These are phyloP conservation scores for Limonomyces culmigenus DNA, from an alignment of 1,284 basidiomycete species.

Conservation along the genomic window DNA sequence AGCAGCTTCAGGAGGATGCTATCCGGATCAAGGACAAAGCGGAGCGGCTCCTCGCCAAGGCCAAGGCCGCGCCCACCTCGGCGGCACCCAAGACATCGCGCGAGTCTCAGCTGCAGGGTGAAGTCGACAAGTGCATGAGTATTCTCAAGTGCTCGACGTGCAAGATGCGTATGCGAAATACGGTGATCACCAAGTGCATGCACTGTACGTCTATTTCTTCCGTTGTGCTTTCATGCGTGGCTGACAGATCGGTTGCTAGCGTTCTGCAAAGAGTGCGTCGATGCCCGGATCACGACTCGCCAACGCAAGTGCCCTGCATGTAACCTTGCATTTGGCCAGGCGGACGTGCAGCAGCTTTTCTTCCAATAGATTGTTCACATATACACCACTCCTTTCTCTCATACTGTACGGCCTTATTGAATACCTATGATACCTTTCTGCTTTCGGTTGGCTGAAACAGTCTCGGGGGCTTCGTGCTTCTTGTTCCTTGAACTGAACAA, in stretches of 20 bases:
- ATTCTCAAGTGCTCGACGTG: slow-evolving; percentile 90
- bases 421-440: too few species aligned
- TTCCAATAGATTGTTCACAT: slow-evolving; percentile 36
- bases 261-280: slow-evolving; percentile 83
- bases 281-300: slow-evolving; percentile 74
- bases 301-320: slow-evolving; percentile 96
- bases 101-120: slow-evolving; percentile 24
- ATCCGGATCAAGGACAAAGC: slow-evolving; percentile 32
- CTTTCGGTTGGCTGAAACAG: too few species aligned
- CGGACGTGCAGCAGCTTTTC: slow-evolving; percentile 76
- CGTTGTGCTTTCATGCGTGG: slow-evolving; percentile 1
- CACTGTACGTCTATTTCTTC: slow-evolving; percentile 50
- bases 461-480: too few species aligned
- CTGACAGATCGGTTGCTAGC: slow-evolving; percentile 26
- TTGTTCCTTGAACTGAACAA: too few species aligned
- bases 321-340: slow-evolving; percentile 69
- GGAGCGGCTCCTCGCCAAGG: slow-evolving; percentile 28
- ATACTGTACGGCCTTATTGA: background rate
- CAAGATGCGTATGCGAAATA: slow-evolving; percentile 68
- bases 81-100: slow-evolving; percentile 9
- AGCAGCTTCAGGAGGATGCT: too few species aligned
- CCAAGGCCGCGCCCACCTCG: slow-evolving; percentile 19
- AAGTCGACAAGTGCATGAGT: slow-evolving; percentile 49
- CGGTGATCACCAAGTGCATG: slow-evolving; percentile 86
- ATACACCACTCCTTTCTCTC: slow-evolving; percentile 1